Conservation (phyloP, 306 rosid genomes). For the Senna siamea region DNA sequence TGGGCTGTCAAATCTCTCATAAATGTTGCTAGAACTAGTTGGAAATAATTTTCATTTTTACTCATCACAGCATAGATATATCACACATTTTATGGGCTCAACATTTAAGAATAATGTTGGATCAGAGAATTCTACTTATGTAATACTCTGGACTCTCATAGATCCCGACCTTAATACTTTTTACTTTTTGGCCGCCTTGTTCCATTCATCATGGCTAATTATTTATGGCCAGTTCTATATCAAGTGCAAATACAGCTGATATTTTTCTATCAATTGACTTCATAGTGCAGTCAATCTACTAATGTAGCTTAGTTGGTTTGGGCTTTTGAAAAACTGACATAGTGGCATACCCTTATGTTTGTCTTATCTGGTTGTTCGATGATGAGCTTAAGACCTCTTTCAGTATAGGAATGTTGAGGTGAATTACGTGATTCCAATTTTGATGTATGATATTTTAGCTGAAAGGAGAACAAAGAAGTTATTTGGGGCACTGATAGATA, state of each 20-base stretch:
- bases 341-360: no score
- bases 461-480: not conserved
- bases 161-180: not conserved
- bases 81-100: slow-evolving; percentile 5
- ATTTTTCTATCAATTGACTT: not conserved
- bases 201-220: not conserved
- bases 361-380: no score
- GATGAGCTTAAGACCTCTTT: not conserved
- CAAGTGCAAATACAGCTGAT: not conserved
- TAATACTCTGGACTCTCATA: not conserved
- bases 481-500: not conserved
- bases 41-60: slow-evolving; percentile 15
- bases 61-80: not conserved
- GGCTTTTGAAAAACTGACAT: no score
- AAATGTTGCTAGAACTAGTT: slow-evolving; percentile 14
- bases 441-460: not conserved
- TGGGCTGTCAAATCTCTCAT: not conserved
- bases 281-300: no score
- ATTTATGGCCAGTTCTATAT: not conserved
- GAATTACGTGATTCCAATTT: slow-evolving; percentile 11
- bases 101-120: slow-evolving; percentile 10
- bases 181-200: not conserved
- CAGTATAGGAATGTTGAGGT: not conserved
- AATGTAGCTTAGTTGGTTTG: no score
- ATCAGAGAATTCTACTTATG: slow-evolving; percentile 7